Evolutionary conservation across 108 stramenopile species (phyloP), one percentile per base, ranked within the genome.

Genomic region (Cyclotella cryptica): DNA sequence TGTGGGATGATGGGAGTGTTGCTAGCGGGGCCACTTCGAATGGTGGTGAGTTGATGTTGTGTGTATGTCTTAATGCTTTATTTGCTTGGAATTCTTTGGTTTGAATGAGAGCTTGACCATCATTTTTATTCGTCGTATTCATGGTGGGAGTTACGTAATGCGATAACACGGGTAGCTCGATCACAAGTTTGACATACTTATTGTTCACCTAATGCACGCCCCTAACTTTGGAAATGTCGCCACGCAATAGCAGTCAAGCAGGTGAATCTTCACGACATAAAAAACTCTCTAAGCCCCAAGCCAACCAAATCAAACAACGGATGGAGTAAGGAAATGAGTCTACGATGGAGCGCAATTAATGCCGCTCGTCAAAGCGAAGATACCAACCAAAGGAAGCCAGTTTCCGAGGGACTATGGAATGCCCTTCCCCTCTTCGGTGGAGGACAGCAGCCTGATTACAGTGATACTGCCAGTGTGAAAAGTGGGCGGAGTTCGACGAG

Each of bases 231-330:
- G 10, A 42, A 27, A 60, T 17, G 9, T 41, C 0, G 12, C 19
- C 18, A 14, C 26, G 35, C 40, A 46, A 29, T 11, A 19, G 21
- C 35, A 55, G 59, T 8, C 43, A 40, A 46, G 15, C 15, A 45
- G 1, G 73, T 65, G 6, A 69, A 70, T 60, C 53, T 68, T 15
- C 54, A 66, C 52, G 74, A 75, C 57, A 65, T 75, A 27, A 75
- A 66, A 49, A 49, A 54, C 18, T 75, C 74, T 17, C 47, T 75
- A 6, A 35, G 35, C 22, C 35, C 42, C 41, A 17, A 63, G 22
- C 9, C 40, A 35, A 52, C 15, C 0, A 10, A 51, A 68, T 49
- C 46, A 12, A 35, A n/a, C 30, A 22, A 21, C 14, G 35, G 35
- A 51, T 68, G 67, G 54, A 44, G 28, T 43, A 10, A 12, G 7